Conservation (phyloP, 768 basidiomycete genomes). For the Boletus eberwhitei region DNA sequence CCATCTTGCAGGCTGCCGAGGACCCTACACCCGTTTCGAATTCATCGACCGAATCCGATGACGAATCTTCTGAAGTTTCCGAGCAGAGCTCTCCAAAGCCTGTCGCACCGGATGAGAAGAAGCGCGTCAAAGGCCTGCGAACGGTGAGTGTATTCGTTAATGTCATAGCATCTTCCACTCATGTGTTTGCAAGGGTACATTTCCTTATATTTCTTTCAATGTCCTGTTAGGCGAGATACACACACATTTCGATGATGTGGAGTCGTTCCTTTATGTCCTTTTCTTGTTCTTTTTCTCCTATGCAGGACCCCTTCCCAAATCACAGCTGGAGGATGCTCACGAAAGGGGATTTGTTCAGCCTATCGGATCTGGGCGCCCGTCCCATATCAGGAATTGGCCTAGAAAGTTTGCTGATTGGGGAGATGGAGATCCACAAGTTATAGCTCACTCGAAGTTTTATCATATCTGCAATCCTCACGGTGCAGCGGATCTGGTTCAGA, state of each 20-base stretch:
- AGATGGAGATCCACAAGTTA: background rate
- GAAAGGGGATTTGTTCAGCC: background rate
- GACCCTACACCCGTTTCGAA: too few relatives aligned
- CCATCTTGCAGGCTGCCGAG: background rate
- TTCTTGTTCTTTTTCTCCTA: conserved; percentile 16
- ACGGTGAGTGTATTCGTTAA: too few relatives aligned
- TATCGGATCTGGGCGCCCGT: background rate
- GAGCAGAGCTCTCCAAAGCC: too few relatives aligned
- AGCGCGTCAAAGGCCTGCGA: background rate
- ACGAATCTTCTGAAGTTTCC: too few relatives aligned
- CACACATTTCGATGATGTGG: conserved; percentile 11
- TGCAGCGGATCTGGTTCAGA: too few relatives aligned
- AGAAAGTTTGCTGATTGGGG: background rate
- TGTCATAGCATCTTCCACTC: background rate
- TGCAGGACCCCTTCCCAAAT: background rate
- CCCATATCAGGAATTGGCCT: conserved; percentile 8
- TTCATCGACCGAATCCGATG: too few relatives aligned
- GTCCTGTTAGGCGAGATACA: conserved; percentile 4
- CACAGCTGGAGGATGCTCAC: background rate
- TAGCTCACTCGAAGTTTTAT: background rate
- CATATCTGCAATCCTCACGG: too few relatives aligned
- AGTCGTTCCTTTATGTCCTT: conserved; percentile 17
- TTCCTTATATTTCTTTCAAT: conserved; percentile 12
- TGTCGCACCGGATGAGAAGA: background rate
- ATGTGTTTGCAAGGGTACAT: background rate